Evolutionary conservation across 2,329 filamentous ascomycete species (phyloP).

Genomic region (Pyrenochaeta sp.): DNA sequence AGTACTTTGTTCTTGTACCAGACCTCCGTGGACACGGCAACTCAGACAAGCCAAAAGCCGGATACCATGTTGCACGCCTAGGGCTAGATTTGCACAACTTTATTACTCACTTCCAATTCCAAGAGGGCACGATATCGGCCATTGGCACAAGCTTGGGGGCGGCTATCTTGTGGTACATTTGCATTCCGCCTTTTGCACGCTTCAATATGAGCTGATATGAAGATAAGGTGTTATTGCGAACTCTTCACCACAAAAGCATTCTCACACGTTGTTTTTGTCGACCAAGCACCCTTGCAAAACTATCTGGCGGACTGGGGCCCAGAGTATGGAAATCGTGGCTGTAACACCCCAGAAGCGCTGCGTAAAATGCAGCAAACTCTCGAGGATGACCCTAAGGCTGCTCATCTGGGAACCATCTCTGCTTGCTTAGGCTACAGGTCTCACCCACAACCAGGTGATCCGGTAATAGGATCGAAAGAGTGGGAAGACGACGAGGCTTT

Average conservation of each 20-base stretch:
- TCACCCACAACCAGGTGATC: slow-evolving; percentile 25
- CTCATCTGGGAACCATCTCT: slow-evolving; percentile 31
- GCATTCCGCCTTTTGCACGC: not conserved
- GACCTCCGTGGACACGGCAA: slow-evolving; percentile 38
- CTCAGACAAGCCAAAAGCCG: slow-evolving; percentile 33
- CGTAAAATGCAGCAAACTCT: slow-evolving; percentile 24
- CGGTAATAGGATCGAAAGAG: slow-evolving; percentile 8
- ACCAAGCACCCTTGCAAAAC: slow-evolving; percentile 39
- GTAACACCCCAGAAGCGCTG: slow-evolving; percentile 26
- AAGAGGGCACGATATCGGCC: slow-evolving; percentile 12
- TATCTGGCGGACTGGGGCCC: slow-evolving; percentile 35
- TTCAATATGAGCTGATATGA: not conserved
- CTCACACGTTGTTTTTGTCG: slow-evolving; percentile 36
- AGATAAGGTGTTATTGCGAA: slow-evolving; percentile 33
- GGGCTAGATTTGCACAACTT: slow-evolving; percentile 37
- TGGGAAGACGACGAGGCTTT: slow-evolving; percentile 36
- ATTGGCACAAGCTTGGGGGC: slow-evolving; percentile 34
- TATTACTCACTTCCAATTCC: slow-evolving; percentile 25
- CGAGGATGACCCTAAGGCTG: slow-evolving; percentile 13
- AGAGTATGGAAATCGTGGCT: slow-evolving; percentile 30
- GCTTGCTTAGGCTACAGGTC: slow-evolving; percentile 36
- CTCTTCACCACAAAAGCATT: slow-evolving; percentile 32
- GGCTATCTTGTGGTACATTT: slow-evolving; percentile 28
- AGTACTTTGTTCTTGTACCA: slow-evolving; percentile 23
- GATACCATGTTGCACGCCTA: slow-evolving; percentile 39